Evolutionary conservation across 768 basidiomycete genomes (phyloP), one percentile per base, ranked within the genome.

Genomic region (Infundibulicybe gibba): DNA sequence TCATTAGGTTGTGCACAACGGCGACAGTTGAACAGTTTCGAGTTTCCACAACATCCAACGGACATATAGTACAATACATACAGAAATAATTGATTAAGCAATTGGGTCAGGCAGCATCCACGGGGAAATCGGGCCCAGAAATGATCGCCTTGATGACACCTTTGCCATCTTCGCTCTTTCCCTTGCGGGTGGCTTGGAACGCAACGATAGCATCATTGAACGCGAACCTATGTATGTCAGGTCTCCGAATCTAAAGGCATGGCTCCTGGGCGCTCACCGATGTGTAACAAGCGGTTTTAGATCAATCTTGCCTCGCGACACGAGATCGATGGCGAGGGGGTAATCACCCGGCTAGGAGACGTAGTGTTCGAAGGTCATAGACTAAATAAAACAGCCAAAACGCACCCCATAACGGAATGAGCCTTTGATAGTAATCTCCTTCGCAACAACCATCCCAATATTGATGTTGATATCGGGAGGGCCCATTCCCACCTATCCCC

Each of bases 221-320:
- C 32, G 74, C 61, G 68, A 79, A 92, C 15, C 87, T 86, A 57
- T 47, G 44, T 13, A n/a, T 35, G 40, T 20, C 25, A 35, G 39
- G 20, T 52, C 16, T 50, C 50, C 32, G 15, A 13, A 1, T 34
- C 17, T 44, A n/a, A 16, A 47, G 16, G 20, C 30, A 47, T 41
- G 14, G 14, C 35, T 38, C 35, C 16, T 47, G 21, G 30, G 16
- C 32, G 54, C 71, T 52, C 56, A 92, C 79, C 90, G 77, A 63
- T 97, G 94, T 15, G 93, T 90, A 52, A 97, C 85, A 31, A 98
- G 73, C 1, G 94, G 85, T 62, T 87, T 90, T 46, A 97, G 75
- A 63, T 97, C 80, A 54, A 97, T 79, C 61, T 82, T 85, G 43
- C 91, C 91, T 52, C 80, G 77, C 10, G 88, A 75, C 41, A 85